These are phyloP conservation scores for Alternaria infectoria DNA, from an alignment of 2,329 filamentous ascomycete species.

Conservation along the genomic window DNA sequence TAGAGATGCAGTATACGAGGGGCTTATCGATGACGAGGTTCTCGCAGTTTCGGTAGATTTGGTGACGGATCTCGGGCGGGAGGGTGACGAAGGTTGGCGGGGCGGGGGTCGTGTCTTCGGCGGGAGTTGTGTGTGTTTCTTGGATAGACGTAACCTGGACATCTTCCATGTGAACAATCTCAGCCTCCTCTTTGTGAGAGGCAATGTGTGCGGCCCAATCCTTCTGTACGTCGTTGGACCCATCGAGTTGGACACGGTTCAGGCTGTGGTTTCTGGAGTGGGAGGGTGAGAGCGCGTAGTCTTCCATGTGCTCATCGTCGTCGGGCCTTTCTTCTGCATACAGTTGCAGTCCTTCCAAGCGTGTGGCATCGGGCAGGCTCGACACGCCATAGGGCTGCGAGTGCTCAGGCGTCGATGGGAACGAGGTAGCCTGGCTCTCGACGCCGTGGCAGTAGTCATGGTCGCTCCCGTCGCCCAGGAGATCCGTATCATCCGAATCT, in stretches of 20 bases:
- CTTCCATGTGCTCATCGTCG: conserved; percentile 38
- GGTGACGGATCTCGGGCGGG: conserved; percentile 45
- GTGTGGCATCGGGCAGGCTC: conserved; percentile 28
- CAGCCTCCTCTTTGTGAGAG: conserved; percentile 13
- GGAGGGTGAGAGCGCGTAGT: conserved; percentile 35
- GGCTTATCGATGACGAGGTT: conserved; percentile 45
- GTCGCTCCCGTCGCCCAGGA: conserved; percentile 21
- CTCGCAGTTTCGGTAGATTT: conserved; percentile 47
- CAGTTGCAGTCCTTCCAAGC: conserved; percentile 26
- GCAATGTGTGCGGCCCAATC: conserved; percentile 28
- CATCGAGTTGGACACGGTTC: conserved; percentile 18
- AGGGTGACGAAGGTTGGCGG: conserved; percentile 44
- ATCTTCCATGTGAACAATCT: conserved; percentile 17
- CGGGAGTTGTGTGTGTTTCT: background rate
- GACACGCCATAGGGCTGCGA: conserved; percentile 21
- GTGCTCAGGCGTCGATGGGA: conserved; percentile 30
- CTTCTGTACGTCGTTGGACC: conserved; percentile 21
- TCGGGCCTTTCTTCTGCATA: conserved; percentile 17
- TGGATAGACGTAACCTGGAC: background rate
- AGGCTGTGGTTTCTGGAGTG: conserved; percentile 32
- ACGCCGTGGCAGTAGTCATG: conserved; percentile 26
- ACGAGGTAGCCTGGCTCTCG: conserved; percentile 26
- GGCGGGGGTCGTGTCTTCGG: conserved; percentile 4
- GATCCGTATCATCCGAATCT: conserved; percentile 26
- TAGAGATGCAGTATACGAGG: conserved; percentile 51